phyloP scores from a whole-genome alignment of 371 early-diverging fungal genomes.

The Circinella minor region DNA sequence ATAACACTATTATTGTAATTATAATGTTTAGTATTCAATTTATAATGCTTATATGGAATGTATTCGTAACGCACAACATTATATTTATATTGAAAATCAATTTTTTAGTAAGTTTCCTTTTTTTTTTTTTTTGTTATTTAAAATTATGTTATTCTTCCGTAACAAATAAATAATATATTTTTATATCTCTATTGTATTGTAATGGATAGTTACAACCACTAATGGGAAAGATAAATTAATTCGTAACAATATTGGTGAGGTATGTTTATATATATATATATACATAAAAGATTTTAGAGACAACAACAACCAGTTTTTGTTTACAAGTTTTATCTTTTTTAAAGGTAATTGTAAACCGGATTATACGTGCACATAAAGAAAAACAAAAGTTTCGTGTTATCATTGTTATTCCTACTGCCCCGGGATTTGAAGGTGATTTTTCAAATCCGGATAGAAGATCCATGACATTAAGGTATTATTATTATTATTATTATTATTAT shows the following conservation, averaged over 20 bases:
- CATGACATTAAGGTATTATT: conserved; percentile 40
- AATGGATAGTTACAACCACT: conserved; percentile 48
- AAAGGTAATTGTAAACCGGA: conserved; percentile 78
- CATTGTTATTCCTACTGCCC: conserved; percentile 88
- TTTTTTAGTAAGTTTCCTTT: conserved; percentile 87
- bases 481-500: no score
- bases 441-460: conserved; percentile 50
- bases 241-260: conserved; percentile 52
- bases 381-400: conserved; percentile 78
- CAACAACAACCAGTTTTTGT: conserved; percentile 28
- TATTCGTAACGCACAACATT: conserved; percentile 82
- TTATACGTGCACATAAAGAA: conserved; percentile 74
- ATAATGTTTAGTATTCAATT: conserved; percentile 67
- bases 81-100: conserved; percentile 96
- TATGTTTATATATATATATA: no score
- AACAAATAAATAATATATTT: neutral
- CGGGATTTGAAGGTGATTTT: conserved; percentile 89
- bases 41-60: conserved; percentile 81
- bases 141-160: neutral
- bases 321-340: neutral
- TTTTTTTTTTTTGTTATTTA: neutral
- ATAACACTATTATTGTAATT: no score
- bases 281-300: no score
- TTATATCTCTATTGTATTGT: no score
- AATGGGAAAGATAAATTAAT: conserved; percentile 41